Percentiles rank a stretch among this genome's conserved stretches.
These are phyloP conservation scores for Cladosporium velox DNA, from an alignment of 2,329 filamentous ascomycete genomes.

Conservation along the genomic window DNA sequence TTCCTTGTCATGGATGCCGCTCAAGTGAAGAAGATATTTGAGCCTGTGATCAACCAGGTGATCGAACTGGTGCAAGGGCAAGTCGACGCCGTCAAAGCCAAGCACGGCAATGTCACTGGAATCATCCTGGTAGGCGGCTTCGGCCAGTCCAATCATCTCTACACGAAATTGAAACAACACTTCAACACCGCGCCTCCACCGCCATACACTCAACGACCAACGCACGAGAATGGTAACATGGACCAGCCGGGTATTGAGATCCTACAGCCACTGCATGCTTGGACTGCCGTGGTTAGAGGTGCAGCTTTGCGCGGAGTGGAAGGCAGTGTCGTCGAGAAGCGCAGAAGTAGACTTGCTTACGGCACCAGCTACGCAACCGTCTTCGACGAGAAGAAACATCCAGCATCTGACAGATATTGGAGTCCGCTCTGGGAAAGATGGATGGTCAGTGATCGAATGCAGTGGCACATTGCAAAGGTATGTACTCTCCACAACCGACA, in stretches of 20 bases:
- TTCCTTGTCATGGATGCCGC: conserved; percentile 74
- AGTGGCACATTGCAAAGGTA: conserved; percentile 81
- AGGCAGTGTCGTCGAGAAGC: conserved; percentile 75
- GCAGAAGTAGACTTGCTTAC: conserved; percentile 74
- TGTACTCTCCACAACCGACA: conserved; percentile 29
- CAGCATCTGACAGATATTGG: conserved; percentile 74
- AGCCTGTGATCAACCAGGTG: conserved; percentile 71
- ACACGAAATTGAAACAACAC: conserved; percentile 68
- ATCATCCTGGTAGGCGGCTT: conserved; percentile 82
- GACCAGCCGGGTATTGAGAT: conserved; percentile 67
- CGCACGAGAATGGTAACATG: conserved; percentile 54
- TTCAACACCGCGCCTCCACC: conserved; percentile 59
- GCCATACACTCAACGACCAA: conserved; percentile 68
- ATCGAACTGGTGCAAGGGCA: conserved; percentile 55
- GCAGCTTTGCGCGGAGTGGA: conserved; percentile 74
- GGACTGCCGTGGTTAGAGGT: conserved; percentile 77
- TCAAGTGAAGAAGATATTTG: conserved; percentile 62
- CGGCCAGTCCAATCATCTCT: conserved; percentile 71
- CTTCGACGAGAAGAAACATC: conserved; percentile 74
- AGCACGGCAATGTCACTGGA: conserved; percentile 53
- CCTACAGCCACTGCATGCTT: conserved; percentile 79
- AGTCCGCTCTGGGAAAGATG: conserved; percentile 76
- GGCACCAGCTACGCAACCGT: conserved; percentile 76
- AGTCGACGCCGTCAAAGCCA: conserved; percentile 43
- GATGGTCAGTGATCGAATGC: conserved; percentile 83